phyloP scores from a whole-genome alignment of 2,329 filamentous ascomycete genomes.

The Sclerotinia spermophila region DNA sequence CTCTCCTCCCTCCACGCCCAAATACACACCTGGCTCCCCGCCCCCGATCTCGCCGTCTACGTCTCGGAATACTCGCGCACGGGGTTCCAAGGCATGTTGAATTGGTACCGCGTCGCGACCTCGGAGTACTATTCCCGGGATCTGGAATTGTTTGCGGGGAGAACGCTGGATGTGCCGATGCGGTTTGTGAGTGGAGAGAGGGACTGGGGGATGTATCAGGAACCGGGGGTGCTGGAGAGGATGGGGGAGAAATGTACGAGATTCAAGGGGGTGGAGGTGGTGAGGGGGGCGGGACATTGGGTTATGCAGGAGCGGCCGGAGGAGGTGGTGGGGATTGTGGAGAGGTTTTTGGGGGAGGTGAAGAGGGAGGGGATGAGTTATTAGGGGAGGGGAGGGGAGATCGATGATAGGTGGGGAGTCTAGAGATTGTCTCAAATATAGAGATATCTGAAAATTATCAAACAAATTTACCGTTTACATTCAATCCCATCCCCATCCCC shows the following conservation, averaged over 20 bases:
- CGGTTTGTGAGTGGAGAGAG: conserved; percentile 57
- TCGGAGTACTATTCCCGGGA: conserved; percentile 48
- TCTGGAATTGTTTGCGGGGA: conserved; percentile 55
- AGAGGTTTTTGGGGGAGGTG: conserved; percentile 39
- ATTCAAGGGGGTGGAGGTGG: conserved; percentile 50
- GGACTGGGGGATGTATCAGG: conserved; percentile 68
- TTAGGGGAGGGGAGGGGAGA: background rate
- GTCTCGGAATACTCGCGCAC: conserved; percentile 57
- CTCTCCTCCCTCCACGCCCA: too few species aligned
- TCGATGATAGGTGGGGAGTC: background rate
- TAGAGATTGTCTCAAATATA: too few species aligned
- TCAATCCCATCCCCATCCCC: too few species aligned
- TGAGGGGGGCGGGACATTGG: conserved; percentile 66
- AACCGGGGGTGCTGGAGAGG: conserved; percentile 59
- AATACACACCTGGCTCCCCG: conserved; percentile 58
- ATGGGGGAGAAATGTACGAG: conserved; percentile 50
- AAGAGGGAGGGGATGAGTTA: conserved; percentile 20
- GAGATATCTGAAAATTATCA: too few species aligned
- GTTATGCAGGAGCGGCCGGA: conserved; percentile 60
- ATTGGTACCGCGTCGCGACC: conserved; percentile 63
- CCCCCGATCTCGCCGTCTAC: conserved; percentile 57
- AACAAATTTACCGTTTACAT: too few species aligned
- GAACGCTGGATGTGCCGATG: conserved; percentile 57
- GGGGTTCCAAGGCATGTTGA: conserved; percentile 62
- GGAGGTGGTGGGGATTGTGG: conserved; percentile 47